Conservation (phyloP, 495 filamentous ascomycete genomes). For the Trichoderma virens region DNA sequence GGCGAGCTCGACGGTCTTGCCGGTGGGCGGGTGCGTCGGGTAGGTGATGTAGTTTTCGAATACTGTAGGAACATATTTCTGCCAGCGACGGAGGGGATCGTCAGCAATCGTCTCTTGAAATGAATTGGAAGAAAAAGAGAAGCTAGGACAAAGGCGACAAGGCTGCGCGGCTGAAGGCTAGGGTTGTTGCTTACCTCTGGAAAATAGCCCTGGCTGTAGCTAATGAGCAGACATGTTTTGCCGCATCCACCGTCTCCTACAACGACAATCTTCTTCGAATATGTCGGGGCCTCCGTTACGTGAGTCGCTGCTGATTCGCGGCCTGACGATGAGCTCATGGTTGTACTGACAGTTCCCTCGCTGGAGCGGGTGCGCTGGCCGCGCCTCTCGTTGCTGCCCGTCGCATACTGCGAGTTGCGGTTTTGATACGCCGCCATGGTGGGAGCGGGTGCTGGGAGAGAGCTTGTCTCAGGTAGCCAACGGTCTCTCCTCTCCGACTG, state of each 20-base stretch:
- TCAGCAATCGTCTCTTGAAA: too few relatives aligned
- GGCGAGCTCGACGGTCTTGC: constrained; percentile 91
- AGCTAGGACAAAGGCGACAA: too few relatives aligned
- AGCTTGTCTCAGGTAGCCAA: constrained; percentile 14
- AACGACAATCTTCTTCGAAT: constrained; percentile 98
- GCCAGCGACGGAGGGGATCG: constrained; percentile 10
- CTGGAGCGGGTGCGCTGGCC: constrained; percentile 35
- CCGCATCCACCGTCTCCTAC: constrained; percentile 97
- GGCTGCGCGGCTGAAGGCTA: neutral
- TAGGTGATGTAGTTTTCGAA: constrained; percentile 99
- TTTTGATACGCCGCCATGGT: constrained; percentile 38
- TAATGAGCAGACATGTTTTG: constrained; percentile 97
- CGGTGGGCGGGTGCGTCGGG: constrained; percentile 73
- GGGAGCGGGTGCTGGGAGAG: neutral
- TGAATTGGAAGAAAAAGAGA: too few relatives aligned
- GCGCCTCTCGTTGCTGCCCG: constrained; percentile 21
- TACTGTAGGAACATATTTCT: constrained; percentile 99
- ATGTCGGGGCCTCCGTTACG: constrained; percentile 81
- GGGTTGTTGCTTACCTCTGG: constrained; percentile 81
- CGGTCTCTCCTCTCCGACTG: neutral
- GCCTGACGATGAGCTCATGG: constrained; percentile 53
- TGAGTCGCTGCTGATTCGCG: constrained; percentile 71
- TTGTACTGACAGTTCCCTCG: constrained; percentile 77
- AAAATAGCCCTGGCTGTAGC: constrained; percentile 96
- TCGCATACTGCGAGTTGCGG: constrained; percentile 37